Base-by-base conservation (phyloP, 768 basidiomycete genomes). In the Calocera cornea region DNA sequence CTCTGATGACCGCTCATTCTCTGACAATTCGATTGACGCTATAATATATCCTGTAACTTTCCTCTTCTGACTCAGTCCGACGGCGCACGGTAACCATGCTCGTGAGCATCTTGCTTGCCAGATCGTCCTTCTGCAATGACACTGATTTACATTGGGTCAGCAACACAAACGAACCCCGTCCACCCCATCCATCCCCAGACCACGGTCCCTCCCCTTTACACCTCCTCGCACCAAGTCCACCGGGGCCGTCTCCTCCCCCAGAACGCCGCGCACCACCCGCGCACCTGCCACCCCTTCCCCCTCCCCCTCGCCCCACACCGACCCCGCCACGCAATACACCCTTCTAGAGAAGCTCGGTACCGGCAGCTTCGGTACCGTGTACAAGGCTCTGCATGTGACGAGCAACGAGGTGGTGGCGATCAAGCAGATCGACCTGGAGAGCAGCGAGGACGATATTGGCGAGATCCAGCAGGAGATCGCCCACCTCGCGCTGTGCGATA, bases 401-500 rank as follows among this genome's bases (percentile, higher is more conserved):
- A 90, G 92, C 12, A 88, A 90, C 76, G 88, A 95, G 78, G 88
- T 92, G 69, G 97, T 99, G 17, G 97, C 97, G 50, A 91, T 99
- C 74, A 99, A 99, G 78, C 94, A 97, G 77, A 98, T 99, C 75
- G 95, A 98, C 80, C 82, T 99, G 68, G 97, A 99, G 77, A 92
- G 97, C 77, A 92, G 94, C 29, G 95, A 97, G 77, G 97, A 99
- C 75, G 97, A 98, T 76, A 98, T 99, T 71, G 87, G 90, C 19
- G 97, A 99, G 78, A 99, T 99, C 64, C 97, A 99, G 75, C 92
- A 93, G 76, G 97, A 99, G 77, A 99, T 99, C 71, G 90, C 94
- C 22, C 97, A 91, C 76, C 83, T 99, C 33, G 92, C 94, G 0
- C 90, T 90, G 72, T 95, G 94, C 79, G 93, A 95, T 75, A 97